Conservation (phyloP, 106 monocot genomes). For the Dioscorea zingiberensis region DNA sequence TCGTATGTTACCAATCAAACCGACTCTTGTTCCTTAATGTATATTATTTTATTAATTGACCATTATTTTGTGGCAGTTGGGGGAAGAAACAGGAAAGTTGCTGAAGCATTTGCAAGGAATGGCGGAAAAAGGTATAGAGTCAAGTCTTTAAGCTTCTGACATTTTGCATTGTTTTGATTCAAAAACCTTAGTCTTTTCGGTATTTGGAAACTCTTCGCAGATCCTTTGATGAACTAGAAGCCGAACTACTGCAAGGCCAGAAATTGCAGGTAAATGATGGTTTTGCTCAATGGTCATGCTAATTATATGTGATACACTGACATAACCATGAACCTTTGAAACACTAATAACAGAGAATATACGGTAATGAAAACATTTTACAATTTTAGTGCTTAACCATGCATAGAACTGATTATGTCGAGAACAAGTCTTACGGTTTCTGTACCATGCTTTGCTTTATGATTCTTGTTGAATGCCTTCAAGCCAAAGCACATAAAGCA, state of each 20-base stretch:
- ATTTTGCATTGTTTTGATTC: background rate
- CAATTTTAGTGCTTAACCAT: too few relatives aligned
- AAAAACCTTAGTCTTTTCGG: background rate
- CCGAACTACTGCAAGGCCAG: slow-evolving; percentile 75
- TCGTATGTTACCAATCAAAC: slow-evolving; percentile 44
- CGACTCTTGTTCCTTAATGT: background rate
- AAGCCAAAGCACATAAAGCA: too few relatives aligned
- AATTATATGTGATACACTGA: background rate
- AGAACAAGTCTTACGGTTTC: too few relatives aligned
- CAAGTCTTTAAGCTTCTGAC: too few relatives aligned
- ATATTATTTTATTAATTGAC: background rate
- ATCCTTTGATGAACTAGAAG: slow-evolving; percentile 80
- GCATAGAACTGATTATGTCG: too few relatives aligned
- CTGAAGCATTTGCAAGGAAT: slow-evolving; percentile 76
- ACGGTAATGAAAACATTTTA: too few relatives aligned
- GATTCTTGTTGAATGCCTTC: too few relatives aligned
- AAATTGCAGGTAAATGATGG: slow-evolving; percentile 70
- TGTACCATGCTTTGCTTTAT: too few relatives aligned
- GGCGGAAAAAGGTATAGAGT: slow-evolving; percentile 67
- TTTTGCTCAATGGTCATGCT: background rate
- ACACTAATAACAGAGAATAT: background rate
- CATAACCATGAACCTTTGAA: background rate
- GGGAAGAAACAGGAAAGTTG: slow-evolving; percentile 85
- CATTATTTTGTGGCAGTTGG: slow-evolving; percentile 46
- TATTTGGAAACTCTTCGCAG: slow-evolving; percentile 15